phyloP scores from a whole-genome alignment of 1,139 yeast species.

The Magnusiomyces suaveolens region DNA sequence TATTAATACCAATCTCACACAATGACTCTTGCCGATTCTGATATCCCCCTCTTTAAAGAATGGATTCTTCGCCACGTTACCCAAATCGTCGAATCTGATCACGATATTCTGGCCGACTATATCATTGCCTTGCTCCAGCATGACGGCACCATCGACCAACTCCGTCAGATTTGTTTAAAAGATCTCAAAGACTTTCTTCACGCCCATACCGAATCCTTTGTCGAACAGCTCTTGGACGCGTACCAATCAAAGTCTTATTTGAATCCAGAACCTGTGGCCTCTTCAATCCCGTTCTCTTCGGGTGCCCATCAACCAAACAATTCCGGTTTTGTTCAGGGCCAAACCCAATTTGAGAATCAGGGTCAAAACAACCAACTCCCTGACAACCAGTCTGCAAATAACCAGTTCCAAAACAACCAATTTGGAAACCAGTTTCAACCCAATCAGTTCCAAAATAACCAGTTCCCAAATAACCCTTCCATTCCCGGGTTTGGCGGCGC shows the following conservation, averaged over 20 bases:
- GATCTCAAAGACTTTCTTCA: constrained; percentile 34
- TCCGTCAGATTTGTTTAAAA: constrained; percentile 28
- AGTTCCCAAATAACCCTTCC: no score
- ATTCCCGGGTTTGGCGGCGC: not conserved
- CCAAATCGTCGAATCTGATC: constrained; percentile 34
- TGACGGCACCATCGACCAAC: constrained; percentile 29
- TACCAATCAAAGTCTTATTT: constrained; percentile 16
- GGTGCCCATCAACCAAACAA: no score
- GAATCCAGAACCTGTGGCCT: no score
- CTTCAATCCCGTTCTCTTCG: no score
- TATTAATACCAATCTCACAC: no score
- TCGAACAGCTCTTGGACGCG: constrained; percentile 19
- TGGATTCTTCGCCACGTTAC: constrained; percentile 33
- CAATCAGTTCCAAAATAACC: constrained; percentile 2
- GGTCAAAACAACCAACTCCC: no score
- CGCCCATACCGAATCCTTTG: constrained; percentile 23
- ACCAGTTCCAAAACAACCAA: constrained; percentile 1
- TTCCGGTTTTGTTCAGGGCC: no score
- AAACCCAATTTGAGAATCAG: no score
- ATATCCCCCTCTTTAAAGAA: constrained; percentile 25
- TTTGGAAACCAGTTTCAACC: no score
- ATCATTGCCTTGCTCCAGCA: constrained; percentile 37
- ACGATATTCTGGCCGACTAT: constrained; percentile 39
- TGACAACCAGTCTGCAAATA: not conserved
- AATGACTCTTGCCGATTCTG: constrained; percentile 13